Evolutionary conservation across 805 yeast genomes (phyloP), one percentile per base, ranked within the genome.

Genomic region (Candida pini): DNA sequence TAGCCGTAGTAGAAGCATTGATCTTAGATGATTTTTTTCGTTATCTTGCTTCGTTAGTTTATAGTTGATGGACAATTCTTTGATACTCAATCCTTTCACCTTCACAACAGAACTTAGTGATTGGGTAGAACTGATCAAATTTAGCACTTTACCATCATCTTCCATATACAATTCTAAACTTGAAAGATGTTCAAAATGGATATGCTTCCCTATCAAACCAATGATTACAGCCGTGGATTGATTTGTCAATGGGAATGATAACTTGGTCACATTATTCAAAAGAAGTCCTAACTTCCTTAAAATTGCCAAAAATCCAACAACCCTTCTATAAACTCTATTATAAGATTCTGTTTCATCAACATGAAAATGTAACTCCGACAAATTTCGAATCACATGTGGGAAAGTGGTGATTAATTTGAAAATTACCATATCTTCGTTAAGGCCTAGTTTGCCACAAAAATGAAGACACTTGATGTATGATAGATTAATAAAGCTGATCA

Each of bases 241-340:
- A 36, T 58, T 58, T 8, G 62, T 58, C 35, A 58, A 26, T 4
- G 60, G 56, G 3, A 58, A 25, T 6, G 60, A 47, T 4, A 58
- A 28, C 17, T 40, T 45, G 9, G 47, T 39, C 8, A 57, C 23
- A 27, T 57, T 54, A 12, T 41, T 36, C 43, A 58, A 34, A 1
- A 47, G 39, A 10, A 56, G 30, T 9, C 53, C 53, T 50, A 58
- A 48, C 26, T 49, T 53, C 33, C 63, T 47, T 20, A 57, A 33
- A 30, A 58, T 58, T 16, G 63, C 63, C 34, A 56, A 47, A 26
- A 53, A 54, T 9, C 63, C 63, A 33, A 58, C 63, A 9, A 58
- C 31, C 19, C 63, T 40, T 32, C 63, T 46, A 40, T 58, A 58
- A 12, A 49, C 58, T 17, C 45, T 31, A 14, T 58, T 59, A 24